Conservation (phyloP, 768 basidiomycete genomes). For the Phaeolepiota aurea region DNA sequence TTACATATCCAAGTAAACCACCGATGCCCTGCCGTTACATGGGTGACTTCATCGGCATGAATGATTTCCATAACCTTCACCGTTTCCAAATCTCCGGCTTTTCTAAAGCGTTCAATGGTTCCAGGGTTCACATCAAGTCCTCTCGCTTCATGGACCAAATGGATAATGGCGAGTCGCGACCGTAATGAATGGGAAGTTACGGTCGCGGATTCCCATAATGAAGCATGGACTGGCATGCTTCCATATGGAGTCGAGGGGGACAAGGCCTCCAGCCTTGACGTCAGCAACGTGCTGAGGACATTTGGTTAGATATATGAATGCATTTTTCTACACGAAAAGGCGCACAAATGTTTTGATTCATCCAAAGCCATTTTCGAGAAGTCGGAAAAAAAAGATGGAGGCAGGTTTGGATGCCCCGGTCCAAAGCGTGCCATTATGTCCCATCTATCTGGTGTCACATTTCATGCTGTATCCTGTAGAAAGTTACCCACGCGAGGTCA, state of each 20-base stretch:
- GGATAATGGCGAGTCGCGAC: constrained; percentile 73
- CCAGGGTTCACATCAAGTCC: constrained; percentile 80
- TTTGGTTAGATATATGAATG: background rate
- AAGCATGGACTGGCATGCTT: constrained; percentile 65
- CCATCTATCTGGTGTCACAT: constrained; percentile 39
- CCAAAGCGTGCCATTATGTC: constrained; percentile 79
- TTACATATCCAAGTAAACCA: constrained; percentile 79
- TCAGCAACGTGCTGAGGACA: constrained; percentile 41
- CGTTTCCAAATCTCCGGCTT: constrained; percentile 58
- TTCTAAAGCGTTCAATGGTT: constrained; percentile 65
- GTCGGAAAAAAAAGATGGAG: constrained; percentile 71
- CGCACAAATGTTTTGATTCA: constrained; percentile 75
- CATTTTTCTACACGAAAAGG: background rate
- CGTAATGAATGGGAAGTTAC: constrained; percentile 61
- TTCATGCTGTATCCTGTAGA: background rate
- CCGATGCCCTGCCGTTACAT: constrained; percentile 75
- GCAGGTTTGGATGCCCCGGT: constrained; percentile 46
- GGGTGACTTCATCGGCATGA: constrained; percentile 75
- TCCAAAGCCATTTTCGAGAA: constrained; percentile 82
- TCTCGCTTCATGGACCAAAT: constrained; percentile 78
- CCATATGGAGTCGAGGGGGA: constrained; percentile 67
- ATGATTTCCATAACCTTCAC: constrained; percentile 66
- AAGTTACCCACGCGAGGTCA: constrained; percentile 54
- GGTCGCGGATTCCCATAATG: constrained; percentile 72
- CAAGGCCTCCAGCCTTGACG: constrained; percentile 49